Conservation (phyloP, 768 basidiomycete genomes). For the Terana coerulea region DNA sequence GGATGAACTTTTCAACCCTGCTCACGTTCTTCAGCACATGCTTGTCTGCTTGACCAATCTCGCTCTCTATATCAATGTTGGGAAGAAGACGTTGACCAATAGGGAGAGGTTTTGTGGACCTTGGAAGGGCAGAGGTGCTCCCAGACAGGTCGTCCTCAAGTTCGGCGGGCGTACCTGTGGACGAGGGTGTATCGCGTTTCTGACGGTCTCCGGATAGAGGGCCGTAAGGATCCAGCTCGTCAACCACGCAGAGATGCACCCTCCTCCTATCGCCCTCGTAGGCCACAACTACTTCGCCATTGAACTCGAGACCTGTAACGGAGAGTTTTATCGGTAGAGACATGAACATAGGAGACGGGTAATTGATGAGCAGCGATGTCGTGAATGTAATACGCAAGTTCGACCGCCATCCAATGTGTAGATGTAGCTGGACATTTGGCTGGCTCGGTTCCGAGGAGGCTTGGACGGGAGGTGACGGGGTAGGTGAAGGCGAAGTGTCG, state of each 20-base stretch:
- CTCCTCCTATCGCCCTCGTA: conserved; percentile 82
- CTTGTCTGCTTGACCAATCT: conserved; percentile 94
- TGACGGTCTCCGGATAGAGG: conserved; percentile 44
- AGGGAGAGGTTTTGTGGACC: conserved; percentile 64
- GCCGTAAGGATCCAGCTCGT: conserved; percentile 83
- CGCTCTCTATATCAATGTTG: conserved; percentile 88
- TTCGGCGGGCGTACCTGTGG: conserved; percentile 55
- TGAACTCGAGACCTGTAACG: conserved; percentile 85
- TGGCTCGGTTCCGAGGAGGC: conserved; percentile 34
- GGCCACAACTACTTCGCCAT: conserved; percentile 84
- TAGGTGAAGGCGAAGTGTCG: background rate
- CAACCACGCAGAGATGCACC: conserved; percentile 85
- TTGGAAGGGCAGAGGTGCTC: conserved; percentile 28
- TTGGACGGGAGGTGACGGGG: conserved; percentile 15
- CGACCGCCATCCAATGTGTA: conserved; percentile 82
- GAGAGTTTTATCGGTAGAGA: conserved; percentile 90
- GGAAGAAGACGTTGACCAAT: conserved; percentile 83
- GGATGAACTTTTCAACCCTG: conserved; percentile 91
- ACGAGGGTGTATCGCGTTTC: conserved; percentile 28
- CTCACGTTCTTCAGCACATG: conserved; percentile 96
- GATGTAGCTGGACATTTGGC: conserved; percentile 85
- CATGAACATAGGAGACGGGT: conserved; percentile 96
- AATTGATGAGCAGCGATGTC: conserved; percentile 94
- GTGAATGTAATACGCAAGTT: conserved; percentile 85
- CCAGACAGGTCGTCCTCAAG: conserved; percentile 50